These are phyloP conservation scores for Laguncularia racemosa DNA, from an alignment of 345 rosid species.

Conservation along the genomic window DNA sequence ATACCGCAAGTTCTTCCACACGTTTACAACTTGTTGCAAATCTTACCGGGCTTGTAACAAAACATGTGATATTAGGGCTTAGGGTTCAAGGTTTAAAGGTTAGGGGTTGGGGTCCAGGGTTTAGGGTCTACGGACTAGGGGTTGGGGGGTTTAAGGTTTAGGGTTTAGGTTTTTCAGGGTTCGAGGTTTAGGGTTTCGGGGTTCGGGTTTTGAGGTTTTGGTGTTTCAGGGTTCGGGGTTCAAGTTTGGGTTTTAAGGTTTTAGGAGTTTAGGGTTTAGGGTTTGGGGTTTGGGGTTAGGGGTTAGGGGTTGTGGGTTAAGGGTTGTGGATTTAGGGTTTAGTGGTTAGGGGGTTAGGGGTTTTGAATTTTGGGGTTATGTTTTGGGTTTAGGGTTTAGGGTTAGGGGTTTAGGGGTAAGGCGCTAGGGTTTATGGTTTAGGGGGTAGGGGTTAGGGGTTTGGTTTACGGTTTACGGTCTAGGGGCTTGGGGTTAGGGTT, in stretches of 20 bases:
- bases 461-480: conserved; percentile 1
- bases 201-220: conserved; percentile 11
- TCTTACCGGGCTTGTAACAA: no score
- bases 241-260: conserved; percentile 6
- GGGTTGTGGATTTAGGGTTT: conserved; percentile 1
- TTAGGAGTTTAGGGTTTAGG: conserved; percentile 9
- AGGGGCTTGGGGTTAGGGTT: conserved; percentile 10
- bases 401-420: conserved; percentile 9
- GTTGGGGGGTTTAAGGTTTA: conserved; percentile 5
- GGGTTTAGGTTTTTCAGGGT: conserved; percentile 8
- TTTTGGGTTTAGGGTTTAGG: conserved; percentile 1
- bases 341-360: not conserved
- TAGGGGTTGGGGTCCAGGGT: conserved; percentile 3
- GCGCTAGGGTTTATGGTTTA: conserved; percentile 7
- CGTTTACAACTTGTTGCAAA: no score
- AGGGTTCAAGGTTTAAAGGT: conserved; percentile 8
- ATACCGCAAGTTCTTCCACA: no score
- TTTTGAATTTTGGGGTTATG: no score
- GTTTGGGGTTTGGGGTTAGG: conserved; percentile 4
- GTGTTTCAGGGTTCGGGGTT: conserved; percentile 9
- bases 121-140: conserved; percentile 1
- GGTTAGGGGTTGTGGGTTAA: conserved; percentile 1
- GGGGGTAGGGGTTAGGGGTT: conserved; percentile 6
- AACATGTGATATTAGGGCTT: no score
- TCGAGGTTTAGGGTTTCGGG: conserved; percentile 8